Evolutionary conservation across 2,329 filamentous ascomycete genomes (phyloP).

Genomic region (Fusarium graminum): DNA sequence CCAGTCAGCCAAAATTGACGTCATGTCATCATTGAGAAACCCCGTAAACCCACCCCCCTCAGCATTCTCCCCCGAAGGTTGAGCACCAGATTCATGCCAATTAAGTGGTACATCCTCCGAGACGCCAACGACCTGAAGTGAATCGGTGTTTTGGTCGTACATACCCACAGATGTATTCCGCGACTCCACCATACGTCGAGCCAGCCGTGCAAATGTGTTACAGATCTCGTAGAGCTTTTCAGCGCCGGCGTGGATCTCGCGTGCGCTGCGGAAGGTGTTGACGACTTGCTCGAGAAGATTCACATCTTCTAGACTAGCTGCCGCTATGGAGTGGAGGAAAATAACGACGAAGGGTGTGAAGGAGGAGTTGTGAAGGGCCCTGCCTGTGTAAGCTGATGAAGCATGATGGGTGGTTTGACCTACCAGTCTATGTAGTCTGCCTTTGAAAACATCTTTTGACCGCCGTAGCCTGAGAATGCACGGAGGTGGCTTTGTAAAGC

Average conservation of each 20-base stretch:
- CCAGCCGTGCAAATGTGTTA: constrained; percentile 30
- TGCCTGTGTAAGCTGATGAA: constrained; percentile 15
- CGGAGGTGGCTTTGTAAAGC: constrained; percentile 31
- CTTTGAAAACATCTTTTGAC: constrained; percentile 26
- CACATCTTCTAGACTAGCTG: constrained; percentile 23
- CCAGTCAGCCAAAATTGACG: constrained; percentile 37
- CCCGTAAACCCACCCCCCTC: background rate
- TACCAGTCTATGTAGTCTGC: constrained; percentile 41
- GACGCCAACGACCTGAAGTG: constrained; percentile 31
- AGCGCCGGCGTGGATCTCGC: constrained; percentile 26
- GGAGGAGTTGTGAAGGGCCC: constrained; percentile 42
- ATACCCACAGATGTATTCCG: constrained; percentile 35
- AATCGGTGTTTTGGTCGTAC: constrained; percentile 34
- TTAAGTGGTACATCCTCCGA: constrained; percentile 16
- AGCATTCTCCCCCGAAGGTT: background rate
- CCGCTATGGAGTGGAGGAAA: constrained; percentile 36
- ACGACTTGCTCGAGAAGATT: constrained; percentile 33
- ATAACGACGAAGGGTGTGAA: constrained; percentile 42
- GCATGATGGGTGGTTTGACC: background rate
- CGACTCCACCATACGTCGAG: constrained; percentile 35
- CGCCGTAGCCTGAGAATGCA: constrained; percentile 33
- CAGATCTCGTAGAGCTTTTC: constrained; percentile 40
- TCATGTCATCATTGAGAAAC: constrained; percentile 36
- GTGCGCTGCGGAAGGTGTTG: constrained; percentile 22
- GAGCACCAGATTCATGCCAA: constrained; percentile 14